These are phyloP conservation scores for Neltuma alba DNA, from an alignment of 306 rosid species.

Conservation along the genomic window DNA sequence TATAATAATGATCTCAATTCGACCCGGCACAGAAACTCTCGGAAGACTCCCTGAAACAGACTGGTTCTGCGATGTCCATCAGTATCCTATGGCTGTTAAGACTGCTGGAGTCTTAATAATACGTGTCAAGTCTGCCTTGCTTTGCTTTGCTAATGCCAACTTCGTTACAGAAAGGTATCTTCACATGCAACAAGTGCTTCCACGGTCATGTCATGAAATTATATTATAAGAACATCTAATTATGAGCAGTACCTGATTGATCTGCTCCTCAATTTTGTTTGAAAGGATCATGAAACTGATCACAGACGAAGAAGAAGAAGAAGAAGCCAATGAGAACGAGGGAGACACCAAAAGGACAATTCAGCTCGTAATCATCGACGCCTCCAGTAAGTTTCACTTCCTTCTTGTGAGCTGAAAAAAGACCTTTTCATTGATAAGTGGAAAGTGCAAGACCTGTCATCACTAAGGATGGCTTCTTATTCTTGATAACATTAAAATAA, in stretches of 20 bases:
- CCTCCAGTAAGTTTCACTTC: slow-evolving; percentile 51
- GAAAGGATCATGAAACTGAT: slow-evolving; percentile 51
- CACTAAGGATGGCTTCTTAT: not conserved
- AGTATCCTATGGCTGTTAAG: slow-evolving; percentile 67
- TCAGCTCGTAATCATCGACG: slow-evolving; percentile 53
- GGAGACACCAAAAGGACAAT: slow-evolving; percentile 27
- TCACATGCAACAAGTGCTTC: not conserved
- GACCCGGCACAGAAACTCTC: slow-evolving; percentile 57
- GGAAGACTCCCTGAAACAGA: slow-evolving; percentile 64
- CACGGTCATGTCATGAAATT: not conserved
- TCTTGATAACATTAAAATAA: not conserved
- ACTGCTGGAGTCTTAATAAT: slow-evolving; percentile 54
- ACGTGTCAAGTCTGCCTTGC: slow-evolving; percentile 57
- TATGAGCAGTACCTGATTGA: not conserved
- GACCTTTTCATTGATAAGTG: not conserved
- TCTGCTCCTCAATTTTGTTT: not conserved
- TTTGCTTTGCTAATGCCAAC: slow-evolving; percentile 74
- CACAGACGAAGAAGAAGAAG: slow-evolving; percentile 26
- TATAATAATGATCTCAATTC: slow-evolving; percentile 54
- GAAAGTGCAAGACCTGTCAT: not conserved
- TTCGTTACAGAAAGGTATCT: slow-evolving; percentile 54
- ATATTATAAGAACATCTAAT: not conserved
- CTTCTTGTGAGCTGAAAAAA: not conserved
- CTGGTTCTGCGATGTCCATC: slow-evolving; percentile 52
- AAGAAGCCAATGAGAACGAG: slow-evolving; percentile 27